Evolutionary conservation across 1,139 yeast genomes (phyloP).

Genomic region (Starmera stellimalicola): DNA sequence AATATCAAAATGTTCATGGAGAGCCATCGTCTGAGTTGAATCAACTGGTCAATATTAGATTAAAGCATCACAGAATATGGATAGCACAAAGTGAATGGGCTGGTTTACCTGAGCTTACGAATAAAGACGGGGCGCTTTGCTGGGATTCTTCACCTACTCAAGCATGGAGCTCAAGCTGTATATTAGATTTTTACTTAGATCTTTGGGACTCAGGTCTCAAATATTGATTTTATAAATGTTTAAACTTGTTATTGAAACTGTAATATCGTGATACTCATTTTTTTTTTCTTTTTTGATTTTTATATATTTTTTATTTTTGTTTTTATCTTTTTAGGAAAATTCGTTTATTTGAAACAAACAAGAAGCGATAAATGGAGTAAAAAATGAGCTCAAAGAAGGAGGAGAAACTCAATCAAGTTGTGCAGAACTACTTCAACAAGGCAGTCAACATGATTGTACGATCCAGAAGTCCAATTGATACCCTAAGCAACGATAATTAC

Average conservation of each 20-base stretch:
- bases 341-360: too few relatives aligned
- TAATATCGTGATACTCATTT: too few relatives aligned
- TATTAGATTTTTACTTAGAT: constrained; percentile 73
- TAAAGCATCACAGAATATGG: constrained; percentile 63
- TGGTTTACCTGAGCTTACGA: constrained; percentile 86
- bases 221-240: constrained; percentile 4
- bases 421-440: constrained; percentile 59
- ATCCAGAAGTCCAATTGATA: constrained; percentile 22
- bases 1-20: constrained; percentile 21
- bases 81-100: constrained; percentile 76
- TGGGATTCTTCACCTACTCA: constrained; percentile 89
- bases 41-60: constrained; percentile 42
- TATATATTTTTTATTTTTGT: too few relatives aligned
- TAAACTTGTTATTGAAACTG: background rate
- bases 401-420: constrained; percentile 27
- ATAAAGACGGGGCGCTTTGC: constrained; percentile 76
- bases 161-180: constrained; percentile 90
- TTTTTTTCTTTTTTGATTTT: too few relatives aligned
- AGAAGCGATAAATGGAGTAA: too few relatives aligned
- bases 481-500: constrained; percentile 3
- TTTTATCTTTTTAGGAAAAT: too few relatives aligned
- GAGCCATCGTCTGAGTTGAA: constrained; percentile 31
- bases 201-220: constrained; percentile 23
- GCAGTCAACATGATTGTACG: constrained; percentile 53
- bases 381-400: constrained; percentile 7